Evolutionary conservation across 495 filamentous ascomycete genomes (phyloP), one percentile per base, ranked within the genome.

Genomic region (Daldinia loculata): DNA sequence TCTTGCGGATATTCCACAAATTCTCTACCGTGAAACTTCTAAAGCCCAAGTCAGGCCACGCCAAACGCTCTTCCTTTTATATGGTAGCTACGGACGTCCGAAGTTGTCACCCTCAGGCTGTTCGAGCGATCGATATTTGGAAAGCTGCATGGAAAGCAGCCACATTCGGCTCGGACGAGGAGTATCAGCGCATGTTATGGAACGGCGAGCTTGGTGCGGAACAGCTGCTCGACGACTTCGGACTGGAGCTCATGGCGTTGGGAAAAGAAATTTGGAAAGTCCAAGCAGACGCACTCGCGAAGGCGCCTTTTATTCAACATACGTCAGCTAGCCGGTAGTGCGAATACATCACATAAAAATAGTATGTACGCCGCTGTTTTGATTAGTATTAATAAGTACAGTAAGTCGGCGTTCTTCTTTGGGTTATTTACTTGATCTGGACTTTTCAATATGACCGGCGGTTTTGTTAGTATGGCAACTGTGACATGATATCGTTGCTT

Each of bases 1-100:
- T 85, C 7, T 61, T 89, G 4, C 59, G 83, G 56, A 70, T 64
- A 0, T 85, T 90, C 24, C 63, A 53, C 32, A 63, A 77, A 19
- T 86, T 89, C 66, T 69, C 85, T 5, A 39, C 74, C 1, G 68
- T 90, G 1, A 27, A 72, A 51, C 61, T 86, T 0, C 86, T 84
- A 70, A 90, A 90, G 66, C 85, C 82, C 0, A 67, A 3, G 15
- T 77, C 15, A 12, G 61, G 48, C 2, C 85, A 89, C 62, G 74
- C 67, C 11, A 83, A 70, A 7, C 72, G 82, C 4, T 84, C 82
- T 14, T 88, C 85, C 0, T 89, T 88, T 70, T 89, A 89, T 69
- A 66, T 89, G 69, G 66, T 90, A 36, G 86, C 86, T 0, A 83
- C 74, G 19, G 71, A 84, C 22, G 76, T 90, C 15, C 73, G 78